These are phyloP conservation scores for Amoeboaphelidium protococcarum DNA, from an alignment of 371 early-diverging fungal genomes.

Conservation along the genomic window DNA sequence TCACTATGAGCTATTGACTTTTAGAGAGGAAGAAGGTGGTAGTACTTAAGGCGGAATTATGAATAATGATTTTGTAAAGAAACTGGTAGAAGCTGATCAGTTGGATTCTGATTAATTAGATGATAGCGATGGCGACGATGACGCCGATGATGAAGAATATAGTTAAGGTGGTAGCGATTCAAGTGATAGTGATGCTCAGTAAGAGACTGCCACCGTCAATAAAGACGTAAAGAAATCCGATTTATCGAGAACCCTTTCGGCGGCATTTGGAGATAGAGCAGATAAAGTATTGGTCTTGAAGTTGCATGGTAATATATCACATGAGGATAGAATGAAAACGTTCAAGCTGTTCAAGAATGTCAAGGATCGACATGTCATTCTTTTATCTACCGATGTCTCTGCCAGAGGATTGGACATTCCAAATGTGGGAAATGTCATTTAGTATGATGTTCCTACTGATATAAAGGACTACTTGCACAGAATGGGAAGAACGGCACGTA, in stretches of 20 bases:
- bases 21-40: neutral
- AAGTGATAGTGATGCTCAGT: conserved; percentile 7
- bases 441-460: conserved; percentile 91
- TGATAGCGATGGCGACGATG: conserved; percentile 14
- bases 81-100: neutral
- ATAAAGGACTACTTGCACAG: conserved; percentile 86
- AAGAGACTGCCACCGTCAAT: neutral
- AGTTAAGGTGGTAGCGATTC: conserved; percentile 6
- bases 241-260: conserved; percentile 8
- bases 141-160: conserved; percentile 9
- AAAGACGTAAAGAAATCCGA: conserved; percentile 10
- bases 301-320: conserved; percentile 69
- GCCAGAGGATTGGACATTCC: conserved; percentile 95
- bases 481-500: conserved; percentile 92
- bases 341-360: conserved; percentile 44
- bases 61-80: neutral
- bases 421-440: conserved; percentile 67
- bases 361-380: conserved; percentile 17
- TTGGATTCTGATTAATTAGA: conserved; percentile 3
- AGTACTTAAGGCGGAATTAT: neutral
- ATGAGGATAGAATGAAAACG: conserved; percentile 37
- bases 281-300: conserved; percentile 33
- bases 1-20: conserved; percentile 37
- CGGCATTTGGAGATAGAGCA: conserved; percentile 20
- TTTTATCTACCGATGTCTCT: conserved; percentile 92